Base-by-base conservation (phyloP, 495 filamentous ascomycete genomes). In the Bathelium albidoporum region DNA sequence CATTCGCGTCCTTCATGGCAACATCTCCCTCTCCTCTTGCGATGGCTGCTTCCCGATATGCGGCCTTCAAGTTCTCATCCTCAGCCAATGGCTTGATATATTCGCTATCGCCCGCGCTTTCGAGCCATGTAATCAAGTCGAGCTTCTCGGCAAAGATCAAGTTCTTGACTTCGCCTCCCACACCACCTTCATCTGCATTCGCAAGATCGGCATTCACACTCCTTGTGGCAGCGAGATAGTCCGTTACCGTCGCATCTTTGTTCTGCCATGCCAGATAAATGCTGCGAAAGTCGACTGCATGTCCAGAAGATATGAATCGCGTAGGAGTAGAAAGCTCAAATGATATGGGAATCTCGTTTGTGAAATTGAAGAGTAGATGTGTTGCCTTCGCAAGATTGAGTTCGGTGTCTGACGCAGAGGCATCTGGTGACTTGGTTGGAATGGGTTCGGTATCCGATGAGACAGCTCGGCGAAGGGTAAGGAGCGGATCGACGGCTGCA, bases 241-340 rank as follows among this genome's bases (percentile, higher is more conserved):
- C 90, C 10, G 87, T 86, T 70, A 95, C 90, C 41, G 87, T 82
- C 63, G 85, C 82, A 78, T 97, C 91, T 73, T 89, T 89, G 73
- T 96, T 93, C 72, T 87, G 81, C 88, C 89, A 99, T 59, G 90
- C 89, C 65, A 97, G 95, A 76, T 90, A 96, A 77, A 97, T 91
- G 75, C 86, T 89, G 73, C 94, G 90, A 43, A 99, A 82, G 73
- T 96, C 89, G 66, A 97, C 86, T 1, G 89, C 80, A 49, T 85
- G 83, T 58, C 84, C 81, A 39, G 83, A 82, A 18, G 87, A 87
- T 58, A 87, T 78, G 79, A 97, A 97, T 65, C 94, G 90, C 45
- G 95, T 97, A 12, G 85, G 81, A 11, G 86, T 81, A 53, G 58
- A 36, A 60, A 60, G 58, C 58, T 60, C 32, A 31, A 60, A 36